These are phyloP conservation scores for Pythium dissotocum DNA, from an alignment of 352 stramenopile genomes.

Conservation along the genomic window DNA sequence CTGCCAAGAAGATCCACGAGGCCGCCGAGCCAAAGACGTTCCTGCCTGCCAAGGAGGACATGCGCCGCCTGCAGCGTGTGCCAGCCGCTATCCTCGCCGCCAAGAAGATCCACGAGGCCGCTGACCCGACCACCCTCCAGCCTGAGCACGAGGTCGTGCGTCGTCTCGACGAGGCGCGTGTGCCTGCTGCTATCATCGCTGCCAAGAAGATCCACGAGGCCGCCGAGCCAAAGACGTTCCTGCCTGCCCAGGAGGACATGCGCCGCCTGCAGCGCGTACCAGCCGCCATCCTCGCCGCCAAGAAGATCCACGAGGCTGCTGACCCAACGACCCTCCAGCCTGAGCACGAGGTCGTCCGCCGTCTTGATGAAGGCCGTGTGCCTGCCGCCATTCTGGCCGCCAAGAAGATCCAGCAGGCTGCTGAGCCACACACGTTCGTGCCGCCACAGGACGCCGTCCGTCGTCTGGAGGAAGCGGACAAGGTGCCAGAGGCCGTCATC, in stretches of 20 bases:
- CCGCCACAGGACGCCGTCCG: not conserved
- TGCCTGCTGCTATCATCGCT: constrained; percentile 16
- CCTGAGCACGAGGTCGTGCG: too few relatives aligned
- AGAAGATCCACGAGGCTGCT: too few relatives aligned
- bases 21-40: constrained; percentile 2
- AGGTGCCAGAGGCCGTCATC: not conserved
- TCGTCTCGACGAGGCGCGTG: too few relatives aligned
- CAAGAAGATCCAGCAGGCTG: not conserved
- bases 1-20: not conserved
- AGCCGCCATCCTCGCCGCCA: not conserved
- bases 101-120: constrained; percentile 7
- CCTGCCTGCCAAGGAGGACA: not conserved
- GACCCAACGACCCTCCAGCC: too few relatives aligned
- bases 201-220: not conserved
- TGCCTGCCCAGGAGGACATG: not conserved
- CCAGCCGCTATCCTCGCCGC: constrained; percentile 3
- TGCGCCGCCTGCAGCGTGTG: not conserved
- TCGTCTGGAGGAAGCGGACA: constrained; percentile 1
- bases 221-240: constrained; percentile 5
- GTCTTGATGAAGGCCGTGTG: too few relatives aligned
- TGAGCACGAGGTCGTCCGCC: too few relatives aligned
- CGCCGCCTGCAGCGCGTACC: not conserved
- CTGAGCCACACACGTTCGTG: constrained; percentile 6
- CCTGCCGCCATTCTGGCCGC: constrained; percentile 15
- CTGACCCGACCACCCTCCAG: too few relatives aligned